A percentile compares a stretch with the other conserved stretches of the same genome.
These are phyloP conservation scores for Calocybe cyanea DNA, from an alignment of 768 basidiomycete genomes.

Conservation along the genomic window DNA sequence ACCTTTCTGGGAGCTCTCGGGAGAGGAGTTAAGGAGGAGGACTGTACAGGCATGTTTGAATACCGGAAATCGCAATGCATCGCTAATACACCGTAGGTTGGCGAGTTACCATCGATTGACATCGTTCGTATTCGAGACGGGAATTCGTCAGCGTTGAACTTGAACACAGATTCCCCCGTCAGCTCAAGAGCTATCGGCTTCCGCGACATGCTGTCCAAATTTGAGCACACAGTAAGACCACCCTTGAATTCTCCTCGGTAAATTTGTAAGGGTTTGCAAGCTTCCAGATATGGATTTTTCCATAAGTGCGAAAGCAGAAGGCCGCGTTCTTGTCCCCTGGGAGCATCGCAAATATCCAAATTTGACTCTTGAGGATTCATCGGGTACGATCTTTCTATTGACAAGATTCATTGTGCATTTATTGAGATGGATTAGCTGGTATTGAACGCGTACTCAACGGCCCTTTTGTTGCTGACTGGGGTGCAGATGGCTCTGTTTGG, in stretches of 20 bases:
- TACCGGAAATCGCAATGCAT: not conserved
- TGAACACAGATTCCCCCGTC: constrained; percentile 62
- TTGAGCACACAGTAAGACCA: constrained; percentile 54
- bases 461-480: constrained; percentile 81
- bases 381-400: constrained; percentile 23
- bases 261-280: too few species aligned
- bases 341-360: constrained; percentile 77
- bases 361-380: constrained; percentile 49
- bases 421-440: constrained; percentile 32
- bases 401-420: constrained; percentile 18
- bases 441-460: constrained; percentile 56
- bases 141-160: constrained; percentile 50
- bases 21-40: constrained; percentile 66
- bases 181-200: constrained; percentile 80
- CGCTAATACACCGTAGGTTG: constrained; percentile 43
- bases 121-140: constrained; percentile 78
- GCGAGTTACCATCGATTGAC: constrained; percentile 78
- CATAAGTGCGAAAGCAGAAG: constrained; percentile 63
- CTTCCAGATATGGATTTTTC: not conserved
- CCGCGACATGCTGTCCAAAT: constrained; percentile 67
- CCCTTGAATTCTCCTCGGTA: too few species aligned
- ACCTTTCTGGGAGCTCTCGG: constrained; percentile 78
- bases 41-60: constrained; percentile 49
- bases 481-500: constrained; percentile 82
- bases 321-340: constrained; percentile 91